Base-by-base conservation (phyloP, 129 eudicot genomes). In the Centrapalus pauciflorus region DNA sequence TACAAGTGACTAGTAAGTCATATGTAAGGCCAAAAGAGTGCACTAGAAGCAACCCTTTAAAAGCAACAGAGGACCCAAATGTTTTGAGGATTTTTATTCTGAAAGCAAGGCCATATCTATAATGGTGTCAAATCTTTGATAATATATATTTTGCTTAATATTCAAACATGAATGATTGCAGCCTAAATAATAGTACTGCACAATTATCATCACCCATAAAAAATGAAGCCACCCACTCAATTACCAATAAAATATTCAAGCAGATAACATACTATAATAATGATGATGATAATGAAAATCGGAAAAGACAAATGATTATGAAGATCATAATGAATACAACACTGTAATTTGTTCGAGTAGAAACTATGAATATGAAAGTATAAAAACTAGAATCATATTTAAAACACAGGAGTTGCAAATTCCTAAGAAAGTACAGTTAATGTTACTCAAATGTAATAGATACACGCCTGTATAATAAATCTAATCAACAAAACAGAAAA, bases 121-220 rank as follows among this genome's bases (percentile, higher is more conserved):
- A 33, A 56, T 66, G 67, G 67, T 74, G 27, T 74, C 73, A 74
- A n/a, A 59, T 74, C 67, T 56, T 74, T 74, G 73, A 74, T 57
- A n/a, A n/a, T 8, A 48, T 26, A 56, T 20, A 41, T 55, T 37
- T 74, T 74, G 68, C 68, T 41, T 66, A 46, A 66, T 51, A 45
- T 58, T 28, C 68, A 57, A 66, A n/a, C 54, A 66, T 66, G 61
- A 57, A 66, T 74, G 45, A 74, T 74, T 56, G 79, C 73, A 29
- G 27, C 74, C 73, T 33, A 56, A 66, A 66, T 35, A 56, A 65
- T 45, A 74, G 29, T 66, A 66, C 62, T 32, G 4, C 61, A 32
- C 52, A 74, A 54, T 25, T 30, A 55, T 56, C 45, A 30, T 74
- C 41, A 56, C 19, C 14, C 17, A 14, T 45, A 25, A 33, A 34